Conservation (phyloP, 495 filamentous ascomycete species). For the Aspergillus biplanus region DNA sequence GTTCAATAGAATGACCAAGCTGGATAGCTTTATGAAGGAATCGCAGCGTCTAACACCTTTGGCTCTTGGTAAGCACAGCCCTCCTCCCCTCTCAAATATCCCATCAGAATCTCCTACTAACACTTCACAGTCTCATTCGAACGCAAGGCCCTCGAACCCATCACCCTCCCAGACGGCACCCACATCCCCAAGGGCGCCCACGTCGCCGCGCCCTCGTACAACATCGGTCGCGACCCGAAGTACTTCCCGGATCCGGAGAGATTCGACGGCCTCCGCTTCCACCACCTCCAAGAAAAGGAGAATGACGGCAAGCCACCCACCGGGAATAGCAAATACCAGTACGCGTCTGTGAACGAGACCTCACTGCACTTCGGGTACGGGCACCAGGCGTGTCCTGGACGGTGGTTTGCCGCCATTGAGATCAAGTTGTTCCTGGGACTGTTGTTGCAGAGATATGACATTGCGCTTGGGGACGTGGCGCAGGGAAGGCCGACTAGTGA, state of each 20-base stretch:
- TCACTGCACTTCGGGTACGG: neutral
- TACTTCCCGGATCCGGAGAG: neutral
- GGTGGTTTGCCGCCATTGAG: neutral
- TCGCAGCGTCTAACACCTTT: slow-evolving; percentile 30
- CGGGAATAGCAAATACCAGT: neutral
- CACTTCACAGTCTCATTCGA: slow-evolving; percentile 34
- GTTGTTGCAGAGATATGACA: neutral
- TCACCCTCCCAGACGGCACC: slow-evolving; percentile 22
- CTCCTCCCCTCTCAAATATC: neutral
- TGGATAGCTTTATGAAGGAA: slow-evolving; percentile 42
- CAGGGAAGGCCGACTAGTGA: neutral
- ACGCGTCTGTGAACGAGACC: neutral
- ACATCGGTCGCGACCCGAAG: neutral
- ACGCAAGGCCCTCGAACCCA: slow-evolving; percentile 30
- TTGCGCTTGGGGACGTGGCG: neutral
- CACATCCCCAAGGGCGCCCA: neutral
- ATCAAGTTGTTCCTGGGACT: neutral
- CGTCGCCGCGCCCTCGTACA: neutral
- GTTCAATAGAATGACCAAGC: neutral
- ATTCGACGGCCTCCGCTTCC: neutral
- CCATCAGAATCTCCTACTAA: neutral
- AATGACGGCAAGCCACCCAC: neutral
- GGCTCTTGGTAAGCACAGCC: neutral
- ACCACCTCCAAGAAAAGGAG: neutral
- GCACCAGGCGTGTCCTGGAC: neutral